Evolutionary conservation across 2,329 filamentous ascomycete genomes (phyloP), one percentile per base, ranked within the genome.

Genomic region (Sporothrix schenckii): DNA sequence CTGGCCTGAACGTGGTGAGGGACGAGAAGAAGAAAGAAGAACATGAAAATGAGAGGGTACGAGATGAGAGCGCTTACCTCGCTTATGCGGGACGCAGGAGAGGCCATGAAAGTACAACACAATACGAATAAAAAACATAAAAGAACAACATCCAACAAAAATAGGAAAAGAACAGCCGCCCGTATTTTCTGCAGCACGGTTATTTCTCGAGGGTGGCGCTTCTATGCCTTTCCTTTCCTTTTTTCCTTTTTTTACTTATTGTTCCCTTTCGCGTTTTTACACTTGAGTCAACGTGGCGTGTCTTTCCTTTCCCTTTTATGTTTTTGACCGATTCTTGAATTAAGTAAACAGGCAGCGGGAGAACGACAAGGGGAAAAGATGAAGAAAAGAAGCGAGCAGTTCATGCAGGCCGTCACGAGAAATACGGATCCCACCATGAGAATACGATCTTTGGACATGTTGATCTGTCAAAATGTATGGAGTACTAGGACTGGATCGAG

Each of bases 31-130:
- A 47, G 27, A 27, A 30, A 27, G 13, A 30, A 16, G 52, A 14
- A 11, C 21, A 14, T 11, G 3, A 14, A 5, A 27, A 27, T 27
- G 41, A 3, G 41, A 27, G 14, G 47, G 61, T 24, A 65, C 61
- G 61, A 65, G 47, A 47, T 44, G 58, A 63, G 41, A 5, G 58
- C 58, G 24, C 24, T 50, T 50, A 24, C n/a, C 16, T 21, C 14
- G 47, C 61, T 24, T 30, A 65, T 65, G 61, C 61, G 44, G n/a
- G 61, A 50, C 44, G 61, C 44, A 65, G 61, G 61, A 50, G 61
- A 21, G 14, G 21, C 34, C 27, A 39, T 4, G 27, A 16, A 44
- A 9, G 19, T 7, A 39, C 16, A 34, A 34, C 4, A 34, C 19
- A 1, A 24, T 21, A 61, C 9, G 56, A 44, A 21, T 2, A 47